phyloP scores from a whole-genome alignment of 2,329 filamentous ascomycete species.

The Cercospora citrullina region DNA sequence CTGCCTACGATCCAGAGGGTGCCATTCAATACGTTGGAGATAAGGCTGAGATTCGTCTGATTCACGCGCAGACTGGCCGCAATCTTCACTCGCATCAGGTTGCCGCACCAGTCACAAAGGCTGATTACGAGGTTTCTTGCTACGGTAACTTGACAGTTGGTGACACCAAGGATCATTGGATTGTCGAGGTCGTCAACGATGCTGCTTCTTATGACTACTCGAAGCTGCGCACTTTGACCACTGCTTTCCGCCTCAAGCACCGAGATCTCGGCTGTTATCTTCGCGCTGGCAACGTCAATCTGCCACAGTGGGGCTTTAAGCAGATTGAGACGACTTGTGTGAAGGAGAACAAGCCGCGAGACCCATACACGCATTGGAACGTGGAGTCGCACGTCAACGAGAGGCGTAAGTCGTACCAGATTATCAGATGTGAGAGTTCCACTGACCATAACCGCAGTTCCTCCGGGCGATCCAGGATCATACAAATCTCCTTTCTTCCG shows the following conservation, averaged over 20 bases:
- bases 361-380: slow-evolving; percentile 98
- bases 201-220: slow-evolving; percentile 82
- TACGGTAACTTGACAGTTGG: slow-evolving; percentile 96
- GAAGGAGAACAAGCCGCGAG: slow-evolving; percentile 87
- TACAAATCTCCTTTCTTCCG: slow-evolving; percentile 98
- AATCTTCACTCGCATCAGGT: slow-evolving; percentile 96
- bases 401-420: slow-evolving; percentile 64
- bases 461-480: slow-evolving; percentile 80
- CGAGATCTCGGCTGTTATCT: slow-evolving; percentile 85
- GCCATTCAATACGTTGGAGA: slow-evolving; percentile 74
- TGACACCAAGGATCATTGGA: slow-evolving; percentile 98
- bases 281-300: slow-evolving; percentile 89
- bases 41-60: slow-evolving; percentile 75
- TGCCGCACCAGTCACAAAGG: slow-evolving; percentile 82
- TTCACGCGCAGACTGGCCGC: slow-evolving; percentile 92
- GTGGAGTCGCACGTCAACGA: slow-evolving; percentile 94
- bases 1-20: slow-evolving; percentile 69
- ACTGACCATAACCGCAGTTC: slow-evolving; percentile 60
- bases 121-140: slow-evolving; percentile 87
- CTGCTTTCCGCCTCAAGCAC: slow-evolving; percentile 86
- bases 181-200: slow-evolving; percentile 86
- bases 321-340: slow-evolving; percentile 97
- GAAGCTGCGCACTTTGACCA: slow-evolving; percentile 86
- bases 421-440: background rate
- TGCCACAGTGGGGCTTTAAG: slow-evolving; percentile 99